A percentile compares a stretch with the other conserved stretches of the same genome.
Conservation (phyloP, 805 yeast genomes). For the Candida palmyrensis region DNA sequence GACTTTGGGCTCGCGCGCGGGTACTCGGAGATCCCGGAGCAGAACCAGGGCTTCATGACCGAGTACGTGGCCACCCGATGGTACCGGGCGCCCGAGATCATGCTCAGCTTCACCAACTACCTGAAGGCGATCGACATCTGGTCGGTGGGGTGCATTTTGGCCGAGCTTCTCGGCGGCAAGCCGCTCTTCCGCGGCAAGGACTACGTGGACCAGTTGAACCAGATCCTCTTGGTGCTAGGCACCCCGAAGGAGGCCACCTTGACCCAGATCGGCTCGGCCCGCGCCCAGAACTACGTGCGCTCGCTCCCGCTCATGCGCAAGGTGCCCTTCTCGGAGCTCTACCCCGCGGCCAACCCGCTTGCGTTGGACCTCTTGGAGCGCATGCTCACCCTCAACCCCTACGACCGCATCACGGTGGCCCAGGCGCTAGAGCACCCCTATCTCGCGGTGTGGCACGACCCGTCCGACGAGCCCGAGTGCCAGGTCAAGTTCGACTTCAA, state of each 20-base stretch:
- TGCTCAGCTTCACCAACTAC: slow-evolving; percentile 89
- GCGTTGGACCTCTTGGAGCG: slow-evolving; percentile 78
- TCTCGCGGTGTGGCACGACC: slow-evolving; percentile 89
- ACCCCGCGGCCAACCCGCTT: slow-evolving; percentile 81
- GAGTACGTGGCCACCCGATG: slow-evolving; percentile 98
- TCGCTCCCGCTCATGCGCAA: slow-evolving; percentile 79
- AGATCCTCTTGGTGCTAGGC: slow-evolving; percentile 83
- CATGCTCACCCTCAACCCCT: slow-evolving; percentile 89
- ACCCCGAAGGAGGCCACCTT: slow-evolving; percentile 63
- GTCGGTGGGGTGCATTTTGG: slow-evolving; percentile 97
- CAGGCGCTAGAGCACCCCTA: slow-evolving; percentile 91
- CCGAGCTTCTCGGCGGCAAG: slow-evolving; percentile 85
- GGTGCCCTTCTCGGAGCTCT: slow-evolving; percentile 64
- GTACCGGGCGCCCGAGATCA: slow-evolving; percentile 98
- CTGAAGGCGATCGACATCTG: slow-evolving; percentile 96
- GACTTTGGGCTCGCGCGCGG: slow-evolving; percentile 97
- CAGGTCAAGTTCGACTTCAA: slow-evolving; percentile 74
- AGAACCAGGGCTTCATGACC: slow-evolving; percentile 89
- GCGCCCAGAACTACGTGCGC: slow-evolving; percentile 90
- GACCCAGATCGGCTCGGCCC: slow-evolving; percentile 60
- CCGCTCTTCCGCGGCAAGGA: slow-evolving; percentile 95
- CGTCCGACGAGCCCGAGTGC: slow-evolving; percentile 85
- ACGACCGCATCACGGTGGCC: slow-evolving; percentile 81
- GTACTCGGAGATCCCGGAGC: slow-evolving; percentile 73
- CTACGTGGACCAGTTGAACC: slow-evolving; percentile 90